phyloP scores from a whole-genome alignment of 2,329 filamentous ascomycete genomes.

The Microsporum canis region DNA sequence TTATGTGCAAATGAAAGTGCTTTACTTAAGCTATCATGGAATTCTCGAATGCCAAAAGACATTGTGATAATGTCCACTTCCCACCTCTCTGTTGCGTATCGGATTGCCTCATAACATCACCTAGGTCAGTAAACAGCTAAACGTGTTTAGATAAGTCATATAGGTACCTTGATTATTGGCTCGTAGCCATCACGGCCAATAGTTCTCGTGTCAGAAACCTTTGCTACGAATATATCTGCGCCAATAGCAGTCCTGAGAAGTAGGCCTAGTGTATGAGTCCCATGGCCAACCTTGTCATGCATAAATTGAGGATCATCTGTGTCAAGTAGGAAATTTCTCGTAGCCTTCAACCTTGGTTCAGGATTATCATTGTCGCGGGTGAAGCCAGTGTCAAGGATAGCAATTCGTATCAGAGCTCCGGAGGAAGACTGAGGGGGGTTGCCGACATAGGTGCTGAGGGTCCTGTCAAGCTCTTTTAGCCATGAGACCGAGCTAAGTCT shows the following conservation, averaged over 20 bases:
- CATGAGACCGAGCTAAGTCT: too few species aligned
- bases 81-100: not conserved
- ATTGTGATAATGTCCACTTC: slow-evolving; percentile 3
- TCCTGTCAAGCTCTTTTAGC: too few species aligned
- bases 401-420: not conserved
- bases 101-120: not conserved
- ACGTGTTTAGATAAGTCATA: not conserved
- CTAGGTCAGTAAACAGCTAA: not conserved
- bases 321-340: not conserved
- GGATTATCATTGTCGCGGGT: not conserved
- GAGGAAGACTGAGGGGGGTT: not conserved
- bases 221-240: slow-evolving; percentile 21
- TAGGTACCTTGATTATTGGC: not conserved
- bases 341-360: not conserved
- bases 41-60: not conserved
- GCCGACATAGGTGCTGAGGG: not conserved
- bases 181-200: not conserved
- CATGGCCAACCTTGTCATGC: slow-evolving; percentile 18
- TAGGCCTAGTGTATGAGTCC: slow-evolving; percentile 20
- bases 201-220: slow-evolving; percentile 10
- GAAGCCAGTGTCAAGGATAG: not conserved
- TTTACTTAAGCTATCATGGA: not conserved
- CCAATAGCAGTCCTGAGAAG: slow-evolving; percentile 18
- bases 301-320: not conserved
- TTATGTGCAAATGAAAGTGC: not conserved